Evolutionary conservation across 2,329 filamentous ascomycete species (phyloP).

Genomic region (Ophiostoma sp.): DNA sequence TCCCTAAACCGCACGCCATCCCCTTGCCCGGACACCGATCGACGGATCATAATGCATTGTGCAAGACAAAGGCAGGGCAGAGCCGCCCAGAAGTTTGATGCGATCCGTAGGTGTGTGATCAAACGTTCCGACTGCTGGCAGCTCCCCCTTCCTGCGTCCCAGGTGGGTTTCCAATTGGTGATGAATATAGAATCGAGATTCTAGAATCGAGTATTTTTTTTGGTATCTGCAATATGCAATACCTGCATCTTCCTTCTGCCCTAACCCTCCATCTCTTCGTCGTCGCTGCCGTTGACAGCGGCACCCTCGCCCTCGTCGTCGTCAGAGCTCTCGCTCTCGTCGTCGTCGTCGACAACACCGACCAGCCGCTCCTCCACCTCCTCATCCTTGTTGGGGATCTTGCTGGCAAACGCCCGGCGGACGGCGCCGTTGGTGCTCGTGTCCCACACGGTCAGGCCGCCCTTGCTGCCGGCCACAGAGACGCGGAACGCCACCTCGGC

Average conservation of each 20-base stretch:
- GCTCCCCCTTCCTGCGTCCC: neutral
- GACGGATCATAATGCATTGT: neutral
- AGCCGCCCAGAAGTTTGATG: neutral
- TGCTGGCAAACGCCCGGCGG: slow-evolving; percentile 72
- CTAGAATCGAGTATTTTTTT: neutral
- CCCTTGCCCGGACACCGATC: neutral
- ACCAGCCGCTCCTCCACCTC: slow-evolving; percentile 65
- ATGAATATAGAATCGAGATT: neutral
- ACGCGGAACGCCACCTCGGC: slow-evolving; percentile 85
- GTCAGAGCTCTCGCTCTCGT: slow-evolving; percentile 43
- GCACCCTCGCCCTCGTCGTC: slow-evolving; percentile 41
- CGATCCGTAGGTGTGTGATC: neutral
- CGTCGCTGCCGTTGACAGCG: slow-evolving; percentile 34
- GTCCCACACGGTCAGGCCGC: slow-evolving; percentile 90
- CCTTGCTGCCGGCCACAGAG: slow-evolving; percentile 91
- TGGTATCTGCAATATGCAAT: too few species aligned
- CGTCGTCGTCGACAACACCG: slow-evolving; percentile 63
- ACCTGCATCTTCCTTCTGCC: too few species aligned
- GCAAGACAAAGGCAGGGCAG: neutral
- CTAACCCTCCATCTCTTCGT: slow-evolving; percentile 49
- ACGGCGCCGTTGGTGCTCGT: slow-evolving; percentile 88
- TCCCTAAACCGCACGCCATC: too few species aligned
- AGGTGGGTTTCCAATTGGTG: neutral
- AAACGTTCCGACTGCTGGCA: neutral
- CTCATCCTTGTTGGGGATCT: slow-evolving; percentile 53